These are phyloP conservation scores for Gossypium turneri DNA, from an alignment of 345 rosid genomes.

Conservation along the genomic window DNA sequence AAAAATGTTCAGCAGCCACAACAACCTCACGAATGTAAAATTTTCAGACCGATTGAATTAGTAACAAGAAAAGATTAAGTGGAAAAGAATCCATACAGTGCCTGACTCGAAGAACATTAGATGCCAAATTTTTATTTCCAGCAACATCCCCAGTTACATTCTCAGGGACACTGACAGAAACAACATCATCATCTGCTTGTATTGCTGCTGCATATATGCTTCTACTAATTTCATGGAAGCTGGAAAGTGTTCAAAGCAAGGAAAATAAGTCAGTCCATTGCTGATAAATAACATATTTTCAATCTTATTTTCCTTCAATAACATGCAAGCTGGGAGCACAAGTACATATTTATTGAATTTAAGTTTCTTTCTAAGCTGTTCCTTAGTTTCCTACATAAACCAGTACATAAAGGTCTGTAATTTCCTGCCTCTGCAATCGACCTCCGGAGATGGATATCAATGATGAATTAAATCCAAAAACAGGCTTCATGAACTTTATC, in stretches of 20 bases:
- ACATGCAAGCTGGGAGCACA: neutral
- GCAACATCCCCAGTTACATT: constrained; percentile 82
- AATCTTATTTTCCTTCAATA: neutral
- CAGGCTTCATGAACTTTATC: constrained; percentile 76
- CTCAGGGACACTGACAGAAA: constrained; percentile 63
- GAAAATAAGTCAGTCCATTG: constrained; percentile 10
- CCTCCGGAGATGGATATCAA: constrained; percentile 71
- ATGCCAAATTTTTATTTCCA: constrained; percentile 73
- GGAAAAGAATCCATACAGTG: constrained; percentile 53
- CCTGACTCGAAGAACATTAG: constrained; percentile 67
- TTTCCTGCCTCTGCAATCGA: constrained; percentile 62
- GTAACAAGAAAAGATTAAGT: neutral
- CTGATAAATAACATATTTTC: neutral
- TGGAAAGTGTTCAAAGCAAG: constrained; percentile 26
- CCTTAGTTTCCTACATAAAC: neutral
- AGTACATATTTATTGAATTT: neutral
- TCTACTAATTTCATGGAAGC: constrained; percentile 66
- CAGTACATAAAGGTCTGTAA: constrained; percentile 1
- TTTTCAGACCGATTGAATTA: neutral
- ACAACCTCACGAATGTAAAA: neutral
- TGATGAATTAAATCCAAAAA: constrained; percentile 81
- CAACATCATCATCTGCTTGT: constrained; percentile 40
- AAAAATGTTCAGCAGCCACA: neutral
- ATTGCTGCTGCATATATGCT: constrained; percentile 60
- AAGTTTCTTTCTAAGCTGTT: constrained; percentile 1